phyloP scores from a whole-genome alignment of 2,329 filamentous ascomycete genomes.

The Colletotrichum tamarilloi region DNA sequence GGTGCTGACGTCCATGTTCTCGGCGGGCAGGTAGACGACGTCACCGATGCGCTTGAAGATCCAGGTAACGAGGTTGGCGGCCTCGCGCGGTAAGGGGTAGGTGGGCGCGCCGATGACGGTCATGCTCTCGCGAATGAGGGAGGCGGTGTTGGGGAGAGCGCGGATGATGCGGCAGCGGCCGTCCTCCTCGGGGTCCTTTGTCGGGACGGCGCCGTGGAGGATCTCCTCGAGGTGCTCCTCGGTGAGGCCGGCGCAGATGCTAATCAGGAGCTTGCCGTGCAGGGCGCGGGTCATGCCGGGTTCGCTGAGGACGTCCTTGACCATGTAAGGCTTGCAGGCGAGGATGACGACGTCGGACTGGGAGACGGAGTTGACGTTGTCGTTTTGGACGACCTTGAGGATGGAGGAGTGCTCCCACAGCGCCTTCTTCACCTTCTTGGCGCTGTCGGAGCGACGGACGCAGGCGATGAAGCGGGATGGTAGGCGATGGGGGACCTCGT shows the following conservation, averaged over 20 bases:
- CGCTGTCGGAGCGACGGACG: conserved; percentile 77
- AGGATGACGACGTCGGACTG: conserved; percentile 80
- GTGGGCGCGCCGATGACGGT: conserved; percentile 77
- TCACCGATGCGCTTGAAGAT: conserved; percentile 81
- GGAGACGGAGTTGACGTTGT: conserved; percentile 75
- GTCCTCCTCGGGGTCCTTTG: conserved; percentile 56
- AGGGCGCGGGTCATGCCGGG: conserved; percentile 79
- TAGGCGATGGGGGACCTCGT: conserved; percentile 66
- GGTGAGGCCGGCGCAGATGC: conserved; percentile 82
- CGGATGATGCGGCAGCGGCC: conserved; percentile 75
- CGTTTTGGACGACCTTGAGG: conserved; percentile 75
- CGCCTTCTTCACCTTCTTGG: conserved; percentile 73
- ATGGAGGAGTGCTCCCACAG: conserved; percentile 71
- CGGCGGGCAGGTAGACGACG: conserved; percentile 73
- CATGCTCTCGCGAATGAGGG: conserved; percentile 83
- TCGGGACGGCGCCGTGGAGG: conserved; percentile 67
- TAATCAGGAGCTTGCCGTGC: conserved; percentile 83
- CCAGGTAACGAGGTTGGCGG: conserved; percentile 73
- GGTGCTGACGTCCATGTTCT: conserved; percentile 78
- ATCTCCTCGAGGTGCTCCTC: conserved; percentile 74
- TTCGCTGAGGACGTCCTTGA: conserved; percentile 73
- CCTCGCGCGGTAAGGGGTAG: conserved; percentile 65
- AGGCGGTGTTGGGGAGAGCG: conserved; percentile 88
- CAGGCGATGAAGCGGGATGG: conserved; percentile 85
- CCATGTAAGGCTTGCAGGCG: conserved; percentile 83